Conservation (phyloP, 371 early-diverging fungal species). For the Rhizopus stolonifer region DNA sequence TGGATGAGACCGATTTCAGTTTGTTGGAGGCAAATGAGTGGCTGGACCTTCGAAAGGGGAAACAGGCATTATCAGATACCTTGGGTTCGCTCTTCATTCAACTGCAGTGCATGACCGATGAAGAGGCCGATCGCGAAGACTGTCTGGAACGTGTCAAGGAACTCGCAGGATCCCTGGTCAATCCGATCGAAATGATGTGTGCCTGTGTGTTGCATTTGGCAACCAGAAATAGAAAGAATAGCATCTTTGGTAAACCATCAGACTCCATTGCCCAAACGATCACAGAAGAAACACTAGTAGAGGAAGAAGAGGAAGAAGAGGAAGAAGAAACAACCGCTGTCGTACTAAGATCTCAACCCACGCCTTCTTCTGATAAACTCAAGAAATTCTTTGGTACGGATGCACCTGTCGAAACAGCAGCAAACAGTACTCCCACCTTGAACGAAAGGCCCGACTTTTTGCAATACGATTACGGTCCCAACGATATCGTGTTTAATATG, state of each 20-base stretch:
- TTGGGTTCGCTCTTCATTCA: conserved; percentile 64
- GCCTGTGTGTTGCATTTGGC: conserved; percentile 14
- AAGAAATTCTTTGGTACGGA: conserved; percentile 66
- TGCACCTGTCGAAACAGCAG: conserved; percentile 25
- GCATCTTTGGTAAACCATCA: no score
- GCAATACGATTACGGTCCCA: conserved; percentile 67
- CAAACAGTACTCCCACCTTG: conserved; percentile 2
- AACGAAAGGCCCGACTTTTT: conserved; percentile 51
- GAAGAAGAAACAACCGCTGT: conserved; percentile 5
- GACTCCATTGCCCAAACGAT: no score
- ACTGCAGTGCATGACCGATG: conserved; percentile 56
- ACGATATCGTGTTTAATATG: conserved; percentile 78
- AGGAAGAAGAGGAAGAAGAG: conserved; percentile 1
- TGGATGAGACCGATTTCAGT: conserved; percentile 29
- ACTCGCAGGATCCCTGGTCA: conserved; percentile 14
- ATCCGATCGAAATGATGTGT: conserved; percentile 22
- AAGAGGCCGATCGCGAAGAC: neutral
- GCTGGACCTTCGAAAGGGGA: conserved; percentile 4
- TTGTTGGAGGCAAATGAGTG: conserved; percentile 8
- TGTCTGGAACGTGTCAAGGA: conserved; percentile 12
- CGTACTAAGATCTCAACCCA: conserved; percentile 50
- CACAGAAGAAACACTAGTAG: no score
- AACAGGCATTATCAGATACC: conserved; percentile 53
- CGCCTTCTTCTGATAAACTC: conserved; percentile 47
- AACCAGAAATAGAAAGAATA: conserved; percentile 8